phyloP scores from a whole-genome alignment of 2,329 filamentous ascomycete genomes.

The Macrophomina tecta region DNA sequence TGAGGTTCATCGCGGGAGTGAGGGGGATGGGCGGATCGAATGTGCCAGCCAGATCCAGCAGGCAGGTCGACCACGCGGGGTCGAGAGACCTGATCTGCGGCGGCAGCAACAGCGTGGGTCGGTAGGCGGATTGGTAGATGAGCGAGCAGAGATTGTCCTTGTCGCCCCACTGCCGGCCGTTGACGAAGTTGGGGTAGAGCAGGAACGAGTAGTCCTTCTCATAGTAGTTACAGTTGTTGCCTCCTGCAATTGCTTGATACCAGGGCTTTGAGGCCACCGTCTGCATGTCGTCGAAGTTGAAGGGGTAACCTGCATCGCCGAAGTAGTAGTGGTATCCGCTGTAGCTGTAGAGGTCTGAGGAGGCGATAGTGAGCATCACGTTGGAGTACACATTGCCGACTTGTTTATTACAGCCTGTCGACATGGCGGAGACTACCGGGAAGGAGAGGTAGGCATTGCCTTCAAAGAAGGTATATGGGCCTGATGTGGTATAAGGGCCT shows the following conservation, averaged over 20 bases:
- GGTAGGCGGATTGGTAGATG: conserved; percentile 16
- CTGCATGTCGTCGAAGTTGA: conserved; percentile 22
- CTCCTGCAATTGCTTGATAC: conserved; percentile 8
- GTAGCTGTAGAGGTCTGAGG: conserved; percentile 2
- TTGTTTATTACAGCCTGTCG: conserved; percentile 1
- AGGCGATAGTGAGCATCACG: conserved; percentile 14
- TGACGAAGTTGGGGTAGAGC: conserved; percentile 9
- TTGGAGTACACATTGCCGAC: conserved; percentile 5
- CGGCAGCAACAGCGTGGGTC: conserved; percentile 2
- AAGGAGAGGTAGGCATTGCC: conserved; percentile 20
- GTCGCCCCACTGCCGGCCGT: conserved; percentile 3
- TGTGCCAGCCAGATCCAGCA: conserved; percentile 16
- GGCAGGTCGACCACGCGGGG: neutral
- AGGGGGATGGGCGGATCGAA: conserved; percentile 15
- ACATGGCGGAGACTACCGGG: neutral
- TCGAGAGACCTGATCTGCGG: conserved; percentile 17
- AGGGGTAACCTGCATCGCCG: conserved; percentile 3
- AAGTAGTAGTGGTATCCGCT: conserved; percentile 18
- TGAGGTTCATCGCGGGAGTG: conserved; percentile 1
- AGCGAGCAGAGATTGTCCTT: neutral
- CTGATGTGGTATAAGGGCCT: conserved; percentile 14
- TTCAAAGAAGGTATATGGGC: conserved; percentile 11
- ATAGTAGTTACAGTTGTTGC: conserved; percentile 12
- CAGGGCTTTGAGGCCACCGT: conserved; percentile 7
- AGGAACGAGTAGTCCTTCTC: neutral